A percentile compares a stretch with the other conserved stretches of the same genome.
Evolutionary conservation across 768 basidiomycete genomes (phyloP).

Genomic region (Scleroderma citrinum): DNA sequence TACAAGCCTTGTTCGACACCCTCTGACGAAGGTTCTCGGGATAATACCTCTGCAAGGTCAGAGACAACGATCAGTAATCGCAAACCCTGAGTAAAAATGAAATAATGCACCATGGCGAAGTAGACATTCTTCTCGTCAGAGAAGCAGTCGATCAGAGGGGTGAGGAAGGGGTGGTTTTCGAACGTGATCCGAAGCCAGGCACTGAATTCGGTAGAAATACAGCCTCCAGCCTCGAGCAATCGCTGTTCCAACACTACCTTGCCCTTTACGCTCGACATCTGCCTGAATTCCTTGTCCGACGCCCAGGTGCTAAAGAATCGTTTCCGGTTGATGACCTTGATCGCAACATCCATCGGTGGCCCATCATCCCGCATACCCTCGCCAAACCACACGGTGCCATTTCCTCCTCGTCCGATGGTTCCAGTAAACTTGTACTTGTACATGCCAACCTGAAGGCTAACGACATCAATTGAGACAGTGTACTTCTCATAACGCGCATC

Average conservation of each 20-base stretch:
- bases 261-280: neutral
- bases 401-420: conserved; percentile 5
- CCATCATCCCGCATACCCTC: conserved; percentile 1
- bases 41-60: conserved; percentile 6
- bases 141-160: conserved; percentile 9
- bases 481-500: neutral
- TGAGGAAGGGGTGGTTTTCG: conserved; percentile 5
- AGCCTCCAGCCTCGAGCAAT: neutral
- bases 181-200: neutral
- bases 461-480: neutral
- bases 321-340: conserved; percentile 7
- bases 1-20: conserved; percentile 1
- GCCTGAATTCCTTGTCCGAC: neutral
- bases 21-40: conserved; percentile 7
- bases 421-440: conserved; percentile 1
- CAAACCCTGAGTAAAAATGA: neutral
- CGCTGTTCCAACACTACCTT: neutral
- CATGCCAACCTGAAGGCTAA: conserved; percentile 1
- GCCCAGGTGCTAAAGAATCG: neutral
- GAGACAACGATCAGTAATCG: neutral
- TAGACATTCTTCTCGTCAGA: conserved; percentile 8
- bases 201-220: neutral
- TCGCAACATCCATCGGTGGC: conserved; percentile 5
- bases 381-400: conserved; percentile 7
- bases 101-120: conserved; percentile 8